Conservation (phyloP, 164 flowering plant genomes). For the Tetracentron sinense region DNA sequence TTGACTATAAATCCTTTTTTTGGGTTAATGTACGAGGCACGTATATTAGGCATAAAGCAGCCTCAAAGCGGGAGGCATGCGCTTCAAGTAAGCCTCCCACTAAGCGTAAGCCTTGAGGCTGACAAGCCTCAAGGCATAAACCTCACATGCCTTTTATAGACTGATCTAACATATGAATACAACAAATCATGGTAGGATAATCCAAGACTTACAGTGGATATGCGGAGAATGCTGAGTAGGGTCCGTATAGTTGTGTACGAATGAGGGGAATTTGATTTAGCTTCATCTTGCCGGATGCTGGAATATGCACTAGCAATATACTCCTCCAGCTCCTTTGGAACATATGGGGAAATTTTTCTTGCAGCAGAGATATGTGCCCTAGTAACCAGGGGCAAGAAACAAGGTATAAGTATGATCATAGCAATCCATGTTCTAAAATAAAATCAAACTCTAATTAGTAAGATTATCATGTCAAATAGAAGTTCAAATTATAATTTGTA, state of each 20-base stretch:
- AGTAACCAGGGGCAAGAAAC: conserved; percentile 15
- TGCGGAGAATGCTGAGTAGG: conserved; percentile 92
- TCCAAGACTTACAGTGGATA: conserved; percentile 77
- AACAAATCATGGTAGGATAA: neutral
- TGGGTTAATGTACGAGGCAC: too few species aligned
- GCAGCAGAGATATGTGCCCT: conserved; percentile 96
- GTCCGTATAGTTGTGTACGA: conserved; percentile 95
- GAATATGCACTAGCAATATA: conserved; percentile 92
- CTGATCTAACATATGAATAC: neutral
- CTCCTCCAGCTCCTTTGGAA: conserved; percentile 90
- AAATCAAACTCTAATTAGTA: neutral
- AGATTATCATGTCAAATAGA: too few species aligned
- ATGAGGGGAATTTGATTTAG: conserved; percentile 81
- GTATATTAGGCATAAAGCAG: too few species aligned
- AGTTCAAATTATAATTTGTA: too few species aligned
- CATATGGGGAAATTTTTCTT: conserved; percentile 67
- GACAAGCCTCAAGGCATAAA: too few species aligned
- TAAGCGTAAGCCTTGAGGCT: too few species aligned
- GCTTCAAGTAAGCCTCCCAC: too few species aligned
- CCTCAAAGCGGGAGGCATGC: too few species aligned
- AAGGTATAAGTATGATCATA: neutral
- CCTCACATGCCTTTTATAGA: too few species aligned
- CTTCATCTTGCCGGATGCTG: conserved; percentile 94
- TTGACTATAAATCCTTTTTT: too few species aligned
- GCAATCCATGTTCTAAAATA: neutral